phyloP scores from a whole-genome alignment of 2,329 filamentous ascomycete species.

The Colletotrichum sp. region DNA sequence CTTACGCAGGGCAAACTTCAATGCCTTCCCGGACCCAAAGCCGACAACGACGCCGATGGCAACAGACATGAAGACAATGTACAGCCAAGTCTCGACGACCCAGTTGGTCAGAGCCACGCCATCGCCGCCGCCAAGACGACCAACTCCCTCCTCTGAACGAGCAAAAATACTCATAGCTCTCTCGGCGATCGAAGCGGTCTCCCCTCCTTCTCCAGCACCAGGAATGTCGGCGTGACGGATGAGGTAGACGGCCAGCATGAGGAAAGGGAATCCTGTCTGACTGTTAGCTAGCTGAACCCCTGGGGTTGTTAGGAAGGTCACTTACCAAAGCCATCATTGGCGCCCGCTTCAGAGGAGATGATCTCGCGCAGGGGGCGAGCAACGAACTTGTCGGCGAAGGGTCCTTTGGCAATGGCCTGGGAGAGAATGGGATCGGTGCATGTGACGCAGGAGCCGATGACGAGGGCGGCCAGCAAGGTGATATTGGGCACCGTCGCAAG shows the following conservation, averaged over 20 bases:
- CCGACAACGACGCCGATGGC: constrained; percentile 59
- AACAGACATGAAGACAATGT: constrained; percentile 60
- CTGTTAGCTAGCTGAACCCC: not conserved
- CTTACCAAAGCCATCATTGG: not conserved
- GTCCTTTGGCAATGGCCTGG: constrained; percentile 66
- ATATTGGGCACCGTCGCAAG: constrained; percentile 60
- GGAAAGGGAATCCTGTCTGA: constrained; percentile 57
- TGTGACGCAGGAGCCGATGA: constrained; percentile 65
- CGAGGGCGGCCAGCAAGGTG: constrained; percentile 57
- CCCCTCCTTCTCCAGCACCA: constrained; percentile 16
- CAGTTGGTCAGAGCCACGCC: constrained; percentile 59
- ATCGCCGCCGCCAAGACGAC: constrained; percentile 56
- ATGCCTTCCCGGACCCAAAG: constrained; percentile 47
- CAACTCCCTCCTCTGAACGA: constrained; percentile 39
- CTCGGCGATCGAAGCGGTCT: not conserved
- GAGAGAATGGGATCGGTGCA: constrained; percentile 67
- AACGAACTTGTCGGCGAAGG: constrained; percentile 68
- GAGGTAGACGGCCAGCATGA: constrained; percentile 62
- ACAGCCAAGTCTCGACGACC: constrained; percentile 65
- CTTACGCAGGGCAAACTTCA: constrained; percentile 49
- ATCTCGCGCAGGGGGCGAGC: constrained; percentile 62
- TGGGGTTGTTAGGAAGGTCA: not conserved
- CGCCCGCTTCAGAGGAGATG: constrained; percentile 61
- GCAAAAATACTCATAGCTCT: not conserved
- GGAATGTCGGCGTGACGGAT: constrained; percentile 54